Evolutionary conservation across 2,329 filamentous ascomycete species (phyloP), one percentile per base, ranked within the genome.

Genomic region (Calonectria ilicicola): DNA sequence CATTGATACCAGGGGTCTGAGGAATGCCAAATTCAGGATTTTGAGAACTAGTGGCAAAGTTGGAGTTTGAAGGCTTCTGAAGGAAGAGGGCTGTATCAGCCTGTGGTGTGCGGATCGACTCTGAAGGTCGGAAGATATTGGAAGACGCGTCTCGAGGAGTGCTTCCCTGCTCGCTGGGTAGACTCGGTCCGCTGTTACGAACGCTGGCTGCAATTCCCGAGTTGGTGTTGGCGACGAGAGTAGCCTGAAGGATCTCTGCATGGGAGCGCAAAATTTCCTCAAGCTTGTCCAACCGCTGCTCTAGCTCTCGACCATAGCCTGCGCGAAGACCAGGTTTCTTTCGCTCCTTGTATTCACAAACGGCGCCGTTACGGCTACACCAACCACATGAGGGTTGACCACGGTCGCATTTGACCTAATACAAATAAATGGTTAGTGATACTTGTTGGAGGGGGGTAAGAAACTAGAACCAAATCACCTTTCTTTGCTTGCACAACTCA

Each of bases 401-500:
- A 42, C 94, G 90, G 83, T 96, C 93, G 83, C 93, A 94, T 88
- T 93, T 93, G 32, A 93, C 91, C 91, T 92, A 78, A 9, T 14
- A 56, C n/a, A n/a, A 44, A 67, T 65, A 68, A 44, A 67, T 65
- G 67, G 71, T 80, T 67, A 78, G 70, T 19, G 44, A 62, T 35
- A 49, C 27, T 23, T 26, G 29, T 40, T 14, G 49, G 19, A n/a
- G 8, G 46, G 9, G 42, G 40, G 68, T 38, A 47, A 29, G n/a
- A 26, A 42, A n/a, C 17, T 9, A 21, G 44, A 29, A 64, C 19
- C 46, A 64, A 63, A 65, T 64, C 84, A 95, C 93, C 88, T 96
- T 96, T 85, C 94, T 88, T 83, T 94, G 92, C 84, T 96, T 95
- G 86, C 94, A 95, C 65, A 94, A 88, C 84, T 96, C 94, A 81